These are phyloP conservation scores for Wickerhamiella sergipiensis DNA, from an alignment of 805 yeast species.

Conservation along the genomic window DNA sequence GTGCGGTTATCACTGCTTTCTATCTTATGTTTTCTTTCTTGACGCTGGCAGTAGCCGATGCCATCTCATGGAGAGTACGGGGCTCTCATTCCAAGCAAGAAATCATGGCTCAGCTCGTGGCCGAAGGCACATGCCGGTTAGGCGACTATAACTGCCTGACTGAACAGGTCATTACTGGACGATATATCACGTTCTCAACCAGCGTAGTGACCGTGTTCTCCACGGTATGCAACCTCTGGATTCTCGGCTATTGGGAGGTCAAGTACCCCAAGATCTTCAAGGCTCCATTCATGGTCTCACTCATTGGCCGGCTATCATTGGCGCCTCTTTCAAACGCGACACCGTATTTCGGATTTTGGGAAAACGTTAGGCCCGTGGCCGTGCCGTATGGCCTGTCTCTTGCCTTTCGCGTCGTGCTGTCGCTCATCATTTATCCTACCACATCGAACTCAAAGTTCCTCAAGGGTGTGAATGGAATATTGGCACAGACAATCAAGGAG, in stretches of 20 bases:
- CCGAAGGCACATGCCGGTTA: constrained; percentile 14
- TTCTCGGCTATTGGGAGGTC: constrained; percentile 12
- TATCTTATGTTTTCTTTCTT: constrained; percentile 7
- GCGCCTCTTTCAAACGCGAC: constrained; percentile 12
- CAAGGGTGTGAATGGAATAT: constrained; percentile 6
- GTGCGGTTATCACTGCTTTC: background rate
- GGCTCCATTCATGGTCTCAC: constrained; percentile 17
- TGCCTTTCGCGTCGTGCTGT: constrained; percentile 14
- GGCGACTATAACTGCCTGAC: constrained; percentile 12
- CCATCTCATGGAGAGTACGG: constrained; percentile 16
- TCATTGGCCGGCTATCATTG: constrained; percentile 15
- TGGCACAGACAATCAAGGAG: constrained; percentile 9
- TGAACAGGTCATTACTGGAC: constrained; percentile 14
- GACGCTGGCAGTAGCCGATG: constrained; percentile 16
- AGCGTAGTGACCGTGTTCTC: constrained; percentile 18
- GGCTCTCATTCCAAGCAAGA: constrained; percentile 13
- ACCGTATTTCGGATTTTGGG: constrained; percentile 19
- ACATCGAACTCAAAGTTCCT: constrained; percentile 18
- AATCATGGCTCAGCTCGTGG: constrained; percentile 7
- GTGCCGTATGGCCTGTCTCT: constrained; percentile 20
- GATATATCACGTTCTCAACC: constrained; percentile 12
- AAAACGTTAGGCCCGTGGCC: constrained; percentile 11
- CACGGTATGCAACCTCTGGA: constrained; percentile 11
- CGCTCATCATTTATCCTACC: constrained; percentile 18
- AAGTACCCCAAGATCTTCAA: constrained; percentile 11